These are phyloP conservation scores for Astragalus glycyphyllos DNA, from an alignment of 306 rosid genomes.

Conservation along the genomic window DNA sequence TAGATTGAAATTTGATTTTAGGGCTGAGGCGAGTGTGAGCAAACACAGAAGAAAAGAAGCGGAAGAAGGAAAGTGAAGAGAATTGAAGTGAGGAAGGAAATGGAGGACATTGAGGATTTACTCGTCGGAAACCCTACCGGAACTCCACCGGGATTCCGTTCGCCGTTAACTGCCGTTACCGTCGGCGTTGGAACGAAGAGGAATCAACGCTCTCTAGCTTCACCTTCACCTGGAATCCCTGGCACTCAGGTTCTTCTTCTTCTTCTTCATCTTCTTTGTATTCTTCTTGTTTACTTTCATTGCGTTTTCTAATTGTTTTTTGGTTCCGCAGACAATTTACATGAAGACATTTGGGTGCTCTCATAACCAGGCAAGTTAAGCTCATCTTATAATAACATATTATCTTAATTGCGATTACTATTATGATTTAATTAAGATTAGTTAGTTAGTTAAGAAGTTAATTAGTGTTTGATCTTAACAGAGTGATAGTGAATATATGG, in stretches of 20 bases:
- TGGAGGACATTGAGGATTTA: conserved; percentile 95
- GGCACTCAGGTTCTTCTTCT: conserved; percentile 72
- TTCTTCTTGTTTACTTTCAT: not conserved
- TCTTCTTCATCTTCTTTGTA: not conserved
- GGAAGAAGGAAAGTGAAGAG: not conserved
- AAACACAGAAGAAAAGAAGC: not conserved
- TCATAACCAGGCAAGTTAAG: conserved; percentile 71
- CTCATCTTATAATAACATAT: not conserved
- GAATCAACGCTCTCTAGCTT: conserved; percentile 32
- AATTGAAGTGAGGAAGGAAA: conserved; percentile 21
- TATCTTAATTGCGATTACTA: not conserved
- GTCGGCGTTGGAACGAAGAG: conserved; percentile 52
- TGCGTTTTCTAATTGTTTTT: not conserved
- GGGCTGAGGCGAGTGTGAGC: not conserved
- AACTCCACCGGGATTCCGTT: conserved; percentile 76
- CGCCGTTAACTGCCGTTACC: conserved; percentile 65
- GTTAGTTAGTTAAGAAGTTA: not conserved
- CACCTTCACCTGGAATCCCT: conserved; percentile 55
- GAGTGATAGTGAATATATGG: conserved; percentile 99
- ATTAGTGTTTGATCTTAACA: conserved; percentile 42
- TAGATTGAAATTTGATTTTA: not conserved
- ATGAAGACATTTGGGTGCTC: conserved; percentile 96
- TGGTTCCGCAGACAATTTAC: conserved; percentile 64
- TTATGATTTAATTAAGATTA: not conserved
- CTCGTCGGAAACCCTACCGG: conserved; percentile 55